These are phyloP conservation scores for Nicotiana undulata DNA, from an alignment of 257 asterid genomes.

Conservation along the genomic window DNA sequence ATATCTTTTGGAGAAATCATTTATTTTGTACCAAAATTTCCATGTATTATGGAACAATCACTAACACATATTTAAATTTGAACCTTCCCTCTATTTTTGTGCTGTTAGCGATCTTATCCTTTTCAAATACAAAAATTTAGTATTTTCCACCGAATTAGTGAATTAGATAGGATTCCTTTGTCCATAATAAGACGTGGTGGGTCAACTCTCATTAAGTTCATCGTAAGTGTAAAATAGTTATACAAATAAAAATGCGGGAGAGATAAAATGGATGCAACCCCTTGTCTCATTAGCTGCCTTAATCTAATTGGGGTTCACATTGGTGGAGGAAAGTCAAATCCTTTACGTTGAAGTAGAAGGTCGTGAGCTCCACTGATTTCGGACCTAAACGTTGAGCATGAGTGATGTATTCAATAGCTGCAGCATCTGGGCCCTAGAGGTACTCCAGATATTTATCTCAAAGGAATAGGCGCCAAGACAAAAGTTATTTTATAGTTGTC, in stretches of 20 bases:
- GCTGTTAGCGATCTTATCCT: neutral
- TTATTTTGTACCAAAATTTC: neutral
- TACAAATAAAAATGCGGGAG: too few relatives aligned
- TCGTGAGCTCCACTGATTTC: neutral
- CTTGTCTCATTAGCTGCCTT: neutral
- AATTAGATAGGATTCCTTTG: too few relatives aligned
- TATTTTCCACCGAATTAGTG: too few relatives aligned
- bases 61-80: neutral
- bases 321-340: neutral
- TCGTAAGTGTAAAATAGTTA: too few relatives aligned
- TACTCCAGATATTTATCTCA: neutral
- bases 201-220: too few relatives aligned
- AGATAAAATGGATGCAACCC: too few relatives aligned
- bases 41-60: neutral
- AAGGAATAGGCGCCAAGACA: neutral
- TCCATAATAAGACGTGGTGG: too few relatives aligned
- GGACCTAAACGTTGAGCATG: neutral
- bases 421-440: neutral
- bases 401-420: neutral
- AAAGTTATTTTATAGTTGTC: neutral
- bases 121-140: too few relatives aligned
- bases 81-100: neutral
- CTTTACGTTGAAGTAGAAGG: neutral
- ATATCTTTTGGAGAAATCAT: too few relatives aligned
- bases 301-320: neutral